These are phyloP conservation scores for Perkinsus chesapeaki DNA, from an alignment of 169 alveolate genomes.

Conservation along the genomic window DNA sequence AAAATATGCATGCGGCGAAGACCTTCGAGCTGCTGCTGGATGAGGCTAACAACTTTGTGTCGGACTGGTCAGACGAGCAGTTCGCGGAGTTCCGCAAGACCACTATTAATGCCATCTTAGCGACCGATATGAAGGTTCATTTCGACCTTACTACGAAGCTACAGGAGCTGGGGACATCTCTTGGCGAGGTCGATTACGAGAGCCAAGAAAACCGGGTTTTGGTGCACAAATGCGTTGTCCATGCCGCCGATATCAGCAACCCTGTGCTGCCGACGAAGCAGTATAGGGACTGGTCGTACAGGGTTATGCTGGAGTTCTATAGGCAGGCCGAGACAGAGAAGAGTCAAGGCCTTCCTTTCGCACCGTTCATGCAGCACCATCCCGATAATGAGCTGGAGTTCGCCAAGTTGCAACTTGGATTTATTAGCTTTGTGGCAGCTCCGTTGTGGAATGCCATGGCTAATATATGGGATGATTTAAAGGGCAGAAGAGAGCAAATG, in stretches of 20 bases:
- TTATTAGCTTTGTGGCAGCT: constrained; percentile 9
- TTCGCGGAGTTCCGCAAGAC: constrained; percentile 9
- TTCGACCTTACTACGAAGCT: constrained; percentile 24
- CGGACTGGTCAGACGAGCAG: not conserved
- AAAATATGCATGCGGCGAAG: constrained; percentile 29
- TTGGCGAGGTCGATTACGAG: not conserved
- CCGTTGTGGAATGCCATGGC: constrained; percentile 3
- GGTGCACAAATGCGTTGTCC: constrained; percentile 14
- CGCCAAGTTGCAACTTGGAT: constrained; percentile 29
- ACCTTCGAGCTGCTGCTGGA: constrained; percentile 24
- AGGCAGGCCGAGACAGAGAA: constrained; percentile 9
- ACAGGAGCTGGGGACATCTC: constrained; percentile 4
- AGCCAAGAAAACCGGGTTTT: not conserved
- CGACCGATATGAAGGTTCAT: constrained; percentile 38
- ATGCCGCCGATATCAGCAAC: constrained; percentile 33
- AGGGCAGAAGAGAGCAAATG: not conserved
- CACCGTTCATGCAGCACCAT: constrained; percentile 16
- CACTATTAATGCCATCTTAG: constrained; percentile 22
- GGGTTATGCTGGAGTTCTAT: constrained; percentile 25
- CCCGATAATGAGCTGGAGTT: constrained; percentile 21
- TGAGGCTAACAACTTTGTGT: not conserved
- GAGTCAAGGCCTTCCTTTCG: not conserved
- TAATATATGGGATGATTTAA: not conserved
- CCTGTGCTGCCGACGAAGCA: constrained; percentile 20
- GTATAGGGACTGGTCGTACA: constrained; percentile 29